Conservation (phyloP, 2,329 filamentous ascomycete genomes). For the Alternaria sp. region DNA sequence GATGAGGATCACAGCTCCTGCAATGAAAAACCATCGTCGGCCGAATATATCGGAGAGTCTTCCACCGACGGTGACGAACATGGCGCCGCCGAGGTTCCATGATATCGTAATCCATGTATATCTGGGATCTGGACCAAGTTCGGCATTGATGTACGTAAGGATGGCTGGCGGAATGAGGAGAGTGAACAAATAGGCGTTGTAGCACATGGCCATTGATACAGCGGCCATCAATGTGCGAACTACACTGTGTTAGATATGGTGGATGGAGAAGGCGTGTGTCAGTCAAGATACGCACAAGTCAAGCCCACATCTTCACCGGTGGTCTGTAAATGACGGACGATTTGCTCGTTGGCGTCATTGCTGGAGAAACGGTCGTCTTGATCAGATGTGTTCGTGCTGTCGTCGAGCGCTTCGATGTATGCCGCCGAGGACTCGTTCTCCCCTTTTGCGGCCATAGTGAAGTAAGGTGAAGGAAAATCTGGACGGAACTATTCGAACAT, state of each 20-base stretch:
- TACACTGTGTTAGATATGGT: background rate
- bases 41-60: slow-evolving; percentile 54
- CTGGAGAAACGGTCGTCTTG: slow-evolving; percentile 1
- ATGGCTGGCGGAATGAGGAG: slow-evolving; percentile 45
- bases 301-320: slow-evolving; percentile 44
- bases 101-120: slow-evolving; percentile 47
- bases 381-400: slow-evolving; percentile 19
- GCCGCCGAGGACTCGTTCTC: slow-evolving; percentile 22
- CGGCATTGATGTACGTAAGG: slow-evolving; percentile 44
- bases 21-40: slow-evolving; percentile 43
- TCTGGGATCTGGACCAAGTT: slow-evolving; percentile 41
- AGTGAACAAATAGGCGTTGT: slow-evolving; percentile 47
- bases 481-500: background rate
- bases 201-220: slow-evolving; percentile 40
- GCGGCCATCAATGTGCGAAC: slow-evolving; percentile 36
- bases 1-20: slow-evolving; percentile 46
- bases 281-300: slow-evolving; percentile 22
- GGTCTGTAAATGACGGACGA: slow-evolving; percentile 37
- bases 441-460: slow-evolving; percentile 11
- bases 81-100: slow-evolving; percentile 44
- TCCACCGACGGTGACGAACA: slow-evolving; percentile 44
- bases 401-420: slow-evolving; percentile 31
- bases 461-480: background rate
- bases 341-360: slow-evolving; percentile 37
- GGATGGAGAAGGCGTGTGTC: background rate